phyloP scores from a whole-genome alignment of 345 rosid species.

The Draba incana region DNA sequence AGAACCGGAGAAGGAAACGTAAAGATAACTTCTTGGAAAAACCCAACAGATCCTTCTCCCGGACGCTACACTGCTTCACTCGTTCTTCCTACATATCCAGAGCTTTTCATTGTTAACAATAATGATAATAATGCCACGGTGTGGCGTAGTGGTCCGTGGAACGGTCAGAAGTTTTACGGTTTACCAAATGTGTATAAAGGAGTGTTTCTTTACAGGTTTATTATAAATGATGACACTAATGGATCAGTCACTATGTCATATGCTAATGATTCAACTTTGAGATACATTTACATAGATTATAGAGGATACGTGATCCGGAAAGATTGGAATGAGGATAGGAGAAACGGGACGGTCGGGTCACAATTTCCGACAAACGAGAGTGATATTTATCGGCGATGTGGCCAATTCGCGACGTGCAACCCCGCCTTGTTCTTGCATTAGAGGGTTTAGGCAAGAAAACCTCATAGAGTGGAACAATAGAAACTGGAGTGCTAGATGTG shows the following conservation, averaged over 20 bases:
- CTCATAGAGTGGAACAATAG: constrained; percentile 48
- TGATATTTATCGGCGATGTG: constrained; percentile 56
- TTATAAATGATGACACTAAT: constrained; percentile 27
- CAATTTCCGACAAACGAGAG: constrained; percentile 40
- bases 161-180: constrained; percentile 48
- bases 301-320: constrained; percentile 20
- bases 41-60: constrained; percentile 53
- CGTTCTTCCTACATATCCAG: constrained; percentile 37
- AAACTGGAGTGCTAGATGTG: constrained; percentile 59
- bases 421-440: constrained; percentile 55
- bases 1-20: constrained; percentile 38
- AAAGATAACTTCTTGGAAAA: constrained; percentile 55
- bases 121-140: constrained; percentile 32
- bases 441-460: constrained; percentile 54
- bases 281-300: constrained; percentile 38
- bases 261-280: constrained; percentile 10
- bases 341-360: constrained; percentile 7
- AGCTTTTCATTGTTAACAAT: constrained; percentile 49
- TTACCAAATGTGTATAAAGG: constrained; percentile 28
- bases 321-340: constrained; percentile 33
- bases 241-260: constrained; percentile 34
- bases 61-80: constrained; percentile 52
- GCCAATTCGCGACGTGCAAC: constrained; percentile 51
- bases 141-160: constrained; percentile 72
- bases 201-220: constrained; percentile 40